Percentiles rank a stretch among this genome's conserved stretches.
phyloP scores from a whole-genome alignment of 2,329 filamentous ascomycete species.

The Botrytis medusae region DNA sequence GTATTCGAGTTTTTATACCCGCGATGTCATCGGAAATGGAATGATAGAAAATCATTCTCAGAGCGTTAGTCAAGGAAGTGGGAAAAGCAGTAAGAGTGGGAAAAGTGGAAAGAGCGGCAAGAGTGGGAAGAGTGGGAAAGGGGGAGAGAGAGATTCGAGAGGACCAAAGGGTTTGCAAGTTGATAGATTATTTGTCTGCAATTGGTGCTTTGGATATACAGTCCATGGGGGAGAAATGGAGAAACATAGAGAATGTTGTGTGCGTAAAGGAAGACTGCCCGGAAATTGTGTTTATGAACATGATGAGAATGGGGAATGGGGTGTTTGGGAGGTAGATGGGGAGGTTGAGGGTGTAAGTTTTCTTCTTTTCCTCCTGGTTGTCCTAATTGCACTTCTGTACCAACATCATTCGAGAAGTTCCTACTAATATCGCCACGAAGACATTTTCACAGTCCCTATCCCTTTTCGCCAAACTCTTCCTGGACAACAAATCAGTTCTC shows the following conservation, averaged over 20 bases:
- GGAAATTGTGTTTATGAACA: conserved; percentile 74
- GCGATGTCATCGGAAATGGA: conserved; percentile 60
- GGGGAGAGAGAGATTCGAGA: conserved; percentile 5
- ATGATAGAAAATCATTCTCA: conserved; percentile 18
- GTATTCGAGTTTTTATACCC: conserved; percentile 90
- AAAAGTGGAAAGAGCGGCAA: background rate
- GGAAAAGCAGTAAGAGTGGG: conserved; percentile 1
- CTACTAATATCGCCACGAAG: conserved; percentile 39
- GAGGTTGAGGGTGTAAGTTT: conserved; percentile 69
- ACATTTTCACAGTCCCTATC: conserved; percentile 94
- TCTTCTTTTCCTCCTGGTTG: background rate
- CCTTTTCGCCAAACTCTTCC: conserved; percentile 94
- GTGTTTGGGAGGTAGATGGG: conserved; percentile 90
- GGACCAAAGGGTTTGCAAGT: conserved; percentile 44
- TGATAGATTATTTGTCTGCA: conserved; percentile 79
- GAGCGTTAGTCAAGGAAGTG: conserved; percentile 11
- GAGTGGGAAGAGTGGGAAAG: conserved; percentile 2
- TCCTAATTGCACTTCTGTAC: background rate
- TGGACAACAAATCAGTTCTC: conserved; percentile 97
- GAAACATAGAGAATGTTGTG: conserved; percentile 59
- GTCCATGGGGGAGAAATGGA: conserved; percentile 59
- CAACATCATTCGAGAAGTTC: background rate
- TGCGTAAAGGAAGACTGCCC: conserved; percentile 50
- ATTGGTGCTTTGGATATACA: conserved; percentile 92
- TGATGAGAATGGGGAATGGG: conserved; percentile 56